These are phyloP conservation scores for Tulasnella calospora DNA, from an alignment of 768 basidiomycete species.

Conservation along the genomic window DNA sequence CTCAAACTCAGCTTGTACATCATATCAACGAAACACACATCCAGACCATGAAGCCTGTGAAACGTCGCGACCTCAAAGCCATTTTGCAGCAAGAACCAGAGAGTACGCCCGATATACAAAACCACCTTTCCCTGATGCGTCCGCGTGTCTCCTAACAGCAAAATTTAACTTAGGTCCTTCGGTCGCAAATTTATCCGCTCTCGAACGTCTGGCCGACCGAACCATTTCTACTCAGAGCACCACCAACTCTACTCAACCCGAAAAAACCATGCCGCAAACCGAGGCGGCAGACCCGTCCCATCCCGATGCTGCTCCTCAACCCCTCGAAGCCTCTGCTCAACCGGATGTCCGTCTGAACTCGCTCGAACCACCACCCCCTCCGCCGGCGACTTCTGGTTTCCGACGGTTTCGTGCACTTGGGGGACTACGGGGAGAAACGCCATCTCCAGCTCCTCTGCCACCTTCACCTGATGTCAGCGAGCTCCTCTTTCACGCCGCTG, in stretches of 20 bases:
- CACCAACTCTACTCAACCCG: background rate
- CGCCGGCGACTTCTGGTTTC: background rate
- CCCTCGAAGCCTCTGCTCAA: background rate
- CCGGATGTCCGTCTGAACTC: background rate
- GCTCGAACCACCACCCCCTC: background rate
- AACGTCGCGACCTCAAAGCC: conserved; percentile 12
- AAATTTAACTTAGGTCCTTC: background rate
- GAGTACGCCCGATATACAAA: background rate
- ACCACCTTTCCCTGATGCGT: background rate
- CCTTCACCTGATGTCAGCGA: conserved; percentile 1
- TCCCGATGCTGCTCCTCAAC: background rate
- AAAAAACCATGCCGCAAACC: background rate
- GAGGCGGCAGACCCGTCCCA: background rate
- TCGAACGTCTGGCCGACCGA: background rate
- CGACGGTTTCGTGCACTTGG: background rate
- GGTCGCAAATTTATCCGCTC: background rate
- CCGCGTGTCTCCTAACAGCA: background rate
- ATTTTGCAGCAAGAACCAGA: background rate
- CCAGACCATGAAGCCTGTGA: background rate
- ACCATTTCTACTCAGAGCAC: background rate
- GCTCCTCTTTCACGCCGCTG: background rate
- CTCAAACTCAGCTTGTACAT: conserved; percentile 9
- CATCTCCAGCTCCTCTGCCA: background rate
- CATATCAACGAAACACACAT: conserved; percentile 9
- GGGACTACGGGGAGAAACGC: background rate